Base-by-base conservation (phyloP, 208 protist species). In the Spongospora subterranea region DNA sequence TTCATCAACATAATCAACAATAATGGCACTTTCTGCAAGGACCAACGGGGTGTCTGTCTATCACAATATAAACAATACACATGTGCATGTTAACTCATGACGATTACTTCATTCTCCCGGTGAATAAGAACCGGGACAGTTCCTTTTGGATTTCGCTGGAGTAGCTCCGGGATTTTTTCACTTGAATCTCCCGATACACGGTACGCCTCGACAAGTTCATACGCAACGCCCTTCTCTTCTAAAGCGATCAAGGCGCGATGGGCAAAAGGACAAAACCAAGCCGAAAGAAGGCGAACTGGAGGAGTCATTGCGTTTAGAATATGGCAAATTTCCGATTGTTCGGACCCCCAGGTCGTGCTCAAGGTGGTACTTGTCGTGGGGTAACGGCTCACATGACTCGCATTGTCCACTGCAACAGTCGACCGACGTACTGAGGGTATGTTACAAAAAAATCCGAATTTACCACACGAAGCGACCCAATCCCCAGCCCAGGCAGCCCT, bases 1-100 rank as follows among this genome's bases (percentile, higher is more conserved):
- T 65, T 65, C 54, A 65, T 65, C 54, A 29, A 65, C 54, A 29
- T 65, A 65, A 29, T 65, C 54, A 29, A 65, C 54, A 65, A 65
- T 65, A 17, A 65, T 29, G 20, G 29, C 29, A 29, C 54, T 65
- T 29, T 65, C 54, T 32, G 54, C 20, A 29, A 17, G 29, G 17
- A 65, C 54, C 17, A 65, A 65, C n/a, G n/a, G n/a, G n/a, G n/a
- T 65, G 54, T 65, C 54, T 17, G 54, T 29, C 29, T 17, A 29
- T 65, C 54, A 17, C 29, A 65, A 32, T 32, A 65, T 65, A 17
- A 65, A 32, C 54, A 17, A 65, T 29, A 29, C 29, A 32, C 54
- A 65, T n/a, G n/a, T n/a, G n/a, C n/a, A n/a, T n/a, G n/a, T n/a
- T n/a, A n/a, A n/a, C 17, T 17, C 17, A 17, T 29, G 29, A 65